Percentiles rank a stretch among this genome's conserved stretches.
These are phyloP conservation scores for Barnettozyma vustinii DNA, from an alignment of 805 yeast species.

Conservation along the genomic window DNA sequence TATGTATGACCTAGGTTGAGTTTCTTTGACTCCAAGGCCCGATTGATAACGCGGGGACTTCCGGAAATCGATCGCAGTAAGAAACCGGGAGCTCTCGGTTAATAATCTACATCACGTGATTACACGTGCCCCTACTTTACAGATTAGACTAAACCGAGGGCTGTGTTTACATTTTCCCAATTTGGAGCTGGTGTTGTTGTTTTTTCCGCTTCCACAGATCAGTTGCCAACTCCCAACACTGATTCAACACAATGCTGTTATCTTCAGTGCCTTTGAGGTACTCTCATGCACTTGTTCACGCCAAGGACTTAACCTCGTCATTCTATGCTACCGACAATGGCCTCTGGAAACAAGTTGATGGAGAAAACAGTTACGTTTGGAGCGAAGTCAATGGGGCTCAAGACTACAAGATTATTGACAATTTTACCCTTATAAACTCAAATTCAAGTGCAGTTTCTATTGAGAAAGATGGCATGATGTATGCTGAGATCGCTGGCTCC, in stretches of 20 bases:
- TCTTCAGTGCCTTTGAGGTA: conserved; percentile 19
- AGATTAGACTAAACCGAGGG: neutral
- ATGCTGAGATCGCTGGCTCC: neutral
- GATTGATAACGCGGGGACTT: neutral
- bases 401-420: conserved; percentile 19
- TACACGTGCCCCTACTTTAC: neutral
- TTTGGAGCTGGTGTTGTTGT: neutral
- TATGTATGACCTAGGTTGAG: neutral
- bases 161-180: conserved; percentile 2
- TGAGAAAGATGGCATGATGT: neutral
- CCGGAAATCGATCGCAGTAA: neutral
- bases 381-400: conserved; percentile 3
- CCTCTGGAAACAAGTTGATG: conserved; percentile 15
- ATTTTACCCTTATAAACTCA: conserved; percentile 1
- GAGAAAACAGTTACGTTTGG: conserved; percentile 10
- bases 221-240: neutral
- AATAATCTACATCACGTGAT: no score
- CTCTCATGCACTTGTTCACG: conserved; percentile 14
- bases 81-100: no score
- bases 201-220: neutral
- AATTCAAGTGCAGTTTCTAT: neutral
- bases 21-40: neutral
- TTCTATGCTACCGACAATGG: conserved; percentile 20
- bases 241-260: neutral
- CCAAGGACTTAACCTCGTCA: conserved; percentile 4